Evolutionary conservation across 2,329 filamentous ascomycete species (phyloP), one percentile per base, ranked within the genome.

Genomic region (Hymenoscyphus occultus): DNA sequence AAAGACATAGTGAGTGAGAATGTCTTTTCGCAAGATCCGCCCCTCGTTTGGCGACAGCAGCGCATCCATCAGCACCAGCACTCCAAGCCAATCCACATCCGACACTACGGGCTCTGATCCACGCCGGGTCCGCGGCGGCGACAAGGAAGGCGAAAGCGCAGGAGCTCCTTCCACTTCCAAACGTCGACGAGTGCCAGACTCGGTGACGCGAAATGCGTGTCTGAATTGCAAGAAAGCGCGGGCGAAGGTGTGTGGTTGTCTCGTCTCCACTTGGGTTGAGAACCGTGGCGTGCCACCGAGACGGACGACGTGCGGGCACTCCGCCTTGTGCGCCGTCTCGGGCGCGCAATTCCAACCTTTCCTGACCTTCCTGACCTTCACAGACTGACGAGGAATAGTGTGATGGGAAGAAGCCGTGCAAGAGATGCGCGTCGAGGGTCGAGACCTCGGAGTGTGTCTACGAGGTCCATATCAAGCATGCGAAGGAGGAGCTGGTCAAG

Each of bases 191-290:
- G 73, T 74, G 10, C 74, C 74, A n/a, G 73, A 74, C 22, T 73
- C 69, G 7, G 72, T 76, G 1, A 76, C 75, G 59, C 70, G 71
- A 16, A 77, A 76, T 71, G 75, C 75, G n/a, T 77, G 75, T 63
- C 64, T 71, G 14, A 75, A 72, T 39, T 77, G 75, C 65, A 77
- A 76, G 63, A 76, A 76, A 59, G 74, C 75, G 19, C 71, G 75
- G 65, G 71, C 75, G 32, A 77, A 77, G 71, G 76, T 77, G 64
- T 63, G 71, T 69, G 2, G n/a, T 65, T 51, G 31, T 62, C 32
- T 31, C 57, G 31, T 62, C 32, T 31, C 57, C 45, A 12, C 35
- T 35, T 51, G n/a, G 22, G 45, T 22, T 51, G 19, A 35, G 35
- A 35, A 10, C 35, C 12, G 45, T 28, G 45, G 45, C 45, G 45